These are phyloP conservation scores for Silene uniflora DNA, from an alignment of 148 eudicot species.

Conservation along the genomic window DNA sequence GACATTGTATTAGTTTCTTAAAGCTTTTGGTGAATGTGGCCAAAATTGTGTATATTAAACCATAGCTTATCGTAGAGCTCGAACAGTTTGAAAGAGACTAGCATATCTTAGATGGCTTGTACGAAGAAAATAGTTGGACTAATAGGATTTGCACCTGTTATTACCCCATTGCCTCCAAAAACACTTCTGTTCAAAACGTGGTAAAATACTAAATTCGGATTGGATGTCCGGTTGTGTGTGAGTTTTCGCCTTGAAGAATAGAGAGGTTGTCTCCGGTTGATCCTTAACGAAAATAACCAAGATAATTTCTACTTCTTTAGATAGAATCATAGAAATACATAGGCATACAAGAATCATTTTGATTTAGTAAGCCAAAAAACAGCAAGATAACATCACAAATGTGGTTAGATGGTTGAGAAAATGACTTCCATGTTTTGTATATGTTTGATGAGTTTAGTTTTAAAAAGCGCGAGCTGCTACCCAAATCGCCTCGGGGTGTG, in stretches of 20 bases:
- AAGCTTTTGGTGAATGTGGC: not conserved
- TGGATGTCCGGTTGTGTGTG: not conserved
- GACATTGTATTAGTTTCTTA: not conserved
- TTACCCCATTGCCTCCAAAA: too few species aligned
- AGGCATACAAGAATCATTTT: not conserved
- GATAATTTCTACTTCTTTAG: not conserved
- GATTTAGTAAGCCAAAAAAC: not conserved
- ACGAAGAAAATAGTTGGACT: not conserved
- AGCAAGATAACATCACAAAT: not conserved
- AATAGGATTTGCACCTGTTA: not conserved
- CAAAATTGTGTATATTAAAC: conserved; percentile 1
- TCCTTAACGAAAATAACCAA: not conserved
- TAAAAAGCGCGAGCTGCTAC: too few species aligned
- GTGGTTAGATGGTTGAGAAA: not conserved
- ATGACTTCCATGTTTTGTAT: not conserved
- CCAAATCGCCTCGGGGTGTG: too few species aligned
- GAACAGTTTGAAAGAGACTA: not conserved
- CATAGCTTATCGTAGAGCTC: not conserved
- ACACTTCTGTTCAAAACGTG: too few species aligned
- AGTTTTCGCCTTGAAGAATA: not conserved
- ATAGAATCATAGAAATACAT: not conserved
- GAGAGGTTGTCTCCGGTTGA: not conserved
- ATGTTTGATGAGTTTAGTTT: not conserved
- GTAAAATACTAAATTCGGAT: not conserved
- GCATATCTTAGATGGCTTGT: not conserved